Base-by-base conservation (phyloP, 495 filamentous ascomycete genomes). In the Penicillium subrubescens region DNA sequence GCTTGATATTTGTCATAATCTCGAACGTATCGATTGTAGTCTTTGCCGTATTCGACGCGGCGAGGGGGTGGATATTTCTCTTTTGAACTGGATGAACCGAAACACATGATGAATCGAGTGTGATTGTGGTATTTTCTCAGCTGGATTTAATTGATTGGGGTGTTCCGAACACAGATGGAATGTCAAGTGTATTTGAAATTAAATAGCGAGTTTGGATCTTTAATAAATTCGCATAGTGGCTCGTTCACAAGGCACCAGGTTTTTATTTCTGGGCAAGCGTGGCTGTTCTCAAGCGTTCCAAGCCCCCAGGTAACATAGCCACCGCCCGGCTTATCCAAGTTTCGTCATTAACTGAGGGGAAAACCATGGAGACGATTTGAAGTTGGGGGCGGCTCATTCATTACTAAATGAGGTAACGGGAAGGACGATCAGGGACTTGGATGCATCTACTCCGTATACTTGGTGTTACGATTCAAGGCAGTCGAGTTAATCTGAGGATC, bases 61-160 rank as follows among this genome's bases (percentile, higher is more conserved):
- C 54, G 43, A 5, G 62, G 55, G 17, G 65, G 55, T n/a, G 55
- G 56, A 23, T 33, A 55, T 11, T 65, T 56, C 11, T 65, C 33
- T 29, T 37, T 8, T 4, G 37, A 12, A 1, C 25, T 27, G 25
- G 41, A 43, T 3, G 27, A 65, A 6, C 55, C 19, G 33, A 67
- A 65, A 51, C 65, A 67, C 65, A 70, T 70, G n/a, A 33, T 67
- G 15, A n/a, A 10, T 6, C 31, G 50, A 53, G 5, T 53, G 3
- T 52, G 27, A 21, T 11, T 0, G 8, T 19, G 21, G 23, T 25
- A 25, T 51, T 51, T 51, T 35, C 5, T 8, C 10, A 1, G 39
- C 5, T 43, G 41, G 41, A 29, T 21, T 10, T 52, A 52, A 2
- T 53, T 33, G 8, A 53, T 29, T 31, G 25, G 8, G 50, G 7